phyloP scores from a whole-genome alignment of 805 yeast species.

The Metschnikowia kofuensis region DNA sequence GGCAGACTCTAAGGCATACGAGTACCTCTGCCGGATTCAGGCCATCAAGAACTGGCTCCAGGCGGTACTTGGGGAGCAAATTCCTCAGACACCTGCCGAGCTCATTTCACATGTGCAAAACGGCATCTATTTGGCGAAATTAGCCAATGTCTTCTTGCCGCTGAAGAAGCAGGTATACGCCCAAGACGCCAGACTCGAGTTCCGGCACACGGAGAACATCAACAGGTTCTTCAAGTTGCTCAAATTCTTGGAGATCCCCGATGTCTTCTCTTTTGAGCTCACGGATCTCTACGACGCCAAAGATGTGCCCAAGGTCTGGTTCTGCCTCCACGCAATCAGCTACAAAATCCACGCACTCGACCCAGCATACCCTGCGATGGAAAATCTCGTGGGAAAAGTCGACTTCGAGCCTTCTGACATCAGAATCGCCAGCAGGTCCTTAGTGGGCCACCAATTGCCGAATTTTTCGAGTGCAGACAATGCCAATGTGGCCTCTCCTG shows the following conservation, averaged over 20 bases:
- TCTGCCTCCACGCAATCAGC: constrained; percentile 86
- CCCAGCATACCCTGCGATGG: constrained; percentile 54
- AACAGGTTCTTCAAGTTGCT: constrained; percentile 74
- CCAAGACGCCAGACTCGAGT: constrained; percentile 60
- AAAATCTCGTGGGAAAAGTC: constrained; percentile 57
- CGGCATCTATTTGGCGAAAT: constrained; percentile 81
- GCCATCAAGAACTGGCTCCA: constrained; percentile 86
- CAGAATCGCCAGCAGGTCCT: constrained; percentile 62
- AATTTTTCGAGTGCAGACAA: constrained; percentile 55
- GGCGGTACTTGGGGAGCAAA: constrained; percentile 51
- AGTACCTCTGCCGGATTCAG: constrained; percentile 73
- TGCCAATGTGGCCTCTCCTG: constrained; percentile 17
- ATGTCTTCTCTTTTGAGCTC: constrained; percentile 82
- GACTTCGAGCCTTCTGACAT: constrained; percentile 70
- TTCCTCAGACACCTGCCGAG: constrained; percentile 54
- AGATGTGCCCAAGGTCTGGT: constrained; percentile 89
- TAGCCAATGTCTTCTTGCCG: constrained; percentile 72
- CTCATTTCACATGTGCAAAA: constrained; percentile 68
- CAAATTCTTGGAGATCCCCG: constrained; percentile 73
- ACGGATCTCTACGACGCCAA: constrained; percentile 92
- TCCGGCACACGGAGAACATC: constrained; percentile 90
- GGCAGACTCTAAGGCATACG: constrained; percentile 48
- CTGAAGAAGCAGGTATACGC: constrained; percentile 54
- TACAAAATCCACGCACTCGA: constrained; percentile 62
- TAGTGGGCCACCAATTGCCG: constrained; percentile 68